phyloP scores from a whole-genome alignment of 169 alveolate genomes.

The Cryptosporidium felis region DNA sequence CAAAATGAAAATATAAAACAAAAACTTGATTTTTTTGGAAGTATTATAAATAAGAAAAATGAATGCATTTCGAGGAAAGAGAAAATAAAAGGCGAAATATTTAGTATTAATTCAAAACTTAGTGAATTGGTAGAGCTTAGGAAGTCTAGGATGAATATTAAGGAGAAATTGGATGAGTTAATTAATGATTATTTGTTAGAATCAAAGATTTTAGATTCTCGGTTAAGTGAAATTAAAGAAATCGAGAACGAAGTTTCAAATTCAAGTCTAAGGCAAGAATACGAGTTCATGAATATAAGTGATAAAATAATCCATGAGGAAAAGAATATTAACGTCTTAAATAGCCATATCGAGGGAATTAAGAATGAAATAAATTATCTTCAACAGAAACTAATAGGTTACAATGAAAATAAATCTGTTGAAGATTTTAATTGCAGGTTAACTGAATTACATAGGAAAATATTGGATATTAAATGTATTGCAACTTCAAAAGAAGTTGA shows the following conservation, averaged over 20 bases:
- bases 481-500: neutral
- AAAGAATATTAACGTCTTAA: neutral
- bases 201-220: neutral
- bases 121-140: neutral
- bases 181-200: neutral
- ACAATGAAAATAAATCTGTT: neutral
- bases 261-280: neutral
- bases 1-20: conserved; percentile 2
- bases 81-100: neutral
- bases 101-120: neutral
- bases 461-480: neutral
- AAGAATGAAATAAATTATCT: conserved; percentile 1
- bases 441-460: neutral
- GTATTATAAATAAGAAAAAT: neutral
- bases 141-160: neutral
- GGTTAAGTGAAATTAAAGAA: neutral
- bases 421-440: neutral
- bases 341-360: neutral
- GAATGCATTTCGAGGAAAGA: conserved; percentile 16
- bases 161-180: neutral
- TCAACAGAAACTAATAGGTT: neutral
- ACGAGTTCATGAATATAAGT: neutral
- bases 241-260: neutral
- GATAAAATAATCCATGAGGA: neutral
- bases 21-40: conserved; percentile 15